These are phyloP conservation scores for Aspergillus ochraceus DNA, from an alignment of 2,329 filamentous ascomycete species.

Conservation along the genomic window DNA sequence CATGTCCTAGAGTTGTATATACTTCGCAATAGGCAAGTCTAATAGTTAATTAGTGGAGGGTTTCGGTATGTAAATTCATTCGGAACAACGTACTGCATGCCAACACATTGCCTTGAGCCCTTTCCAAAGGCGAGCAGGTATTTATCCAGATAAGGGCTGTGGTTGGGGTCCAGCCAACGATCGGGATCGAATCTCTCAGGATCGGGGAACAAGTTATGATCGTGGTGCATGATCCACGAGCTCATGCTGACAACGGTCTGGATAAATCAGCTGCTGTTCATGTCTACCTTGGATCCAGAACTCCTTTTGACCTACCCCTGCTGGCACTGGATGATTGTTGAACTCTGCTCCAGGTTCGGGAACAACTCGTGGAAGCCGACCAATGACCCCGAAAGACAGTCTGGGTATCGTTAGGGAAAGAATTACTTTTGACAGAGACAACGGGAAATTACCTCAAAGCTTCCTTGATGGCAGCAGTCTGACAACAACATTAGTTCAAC, in stretches of 20 bases:
- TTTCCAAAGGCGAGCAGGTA: conserved; percentile 38
- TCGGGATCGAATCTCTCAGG: conserved; percentile 36
- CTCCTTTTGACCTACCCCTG: conserved; percentile 22
- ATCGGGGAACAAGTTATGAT: conserved; percentile 33
- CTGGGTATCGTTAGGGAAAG: conserved; percentile 10
- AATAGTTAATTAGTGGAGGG: background rate
- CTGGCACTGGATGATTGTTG: conserved; percentile 32
- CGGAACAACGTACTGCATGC: conserved; percentile 29
- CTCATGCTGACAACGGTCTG: conserved; percentile 34
- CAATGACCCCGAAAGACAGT: conserved; percentile 33
- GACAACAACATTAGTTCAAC: background rate
- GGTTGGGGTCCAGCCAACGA: conserved; percentile 32
- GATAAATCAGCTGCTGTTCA: background rate
- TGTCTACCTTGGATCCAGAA: background rate
- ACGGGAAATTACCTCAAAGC: conserved; percentile 27
- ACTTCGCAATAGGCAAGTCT: conserved; percentile 38
- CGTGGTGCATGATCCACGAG: conserved; percentile 34
- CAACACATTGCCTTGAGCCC: conserved; percentile 35
- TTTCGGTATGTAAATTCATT: too few species aligned
- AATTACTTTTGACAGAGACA: background rate
- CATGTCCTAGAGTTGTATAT: conserved; percentile 31
- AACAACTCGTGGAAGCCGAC: conserved; percentile 35
- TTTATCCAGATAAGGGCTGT: conserved; percentile 30
- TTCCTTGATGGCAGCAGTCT: conserved; percentile 39
- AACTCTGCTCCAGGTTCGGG: conserved; percentile 32